These are phyloP conservation scores for Cystobasidium ongulense DNA, from an alignment of 768 basidiomycete species.

Conservation along the genomic window DNA sequence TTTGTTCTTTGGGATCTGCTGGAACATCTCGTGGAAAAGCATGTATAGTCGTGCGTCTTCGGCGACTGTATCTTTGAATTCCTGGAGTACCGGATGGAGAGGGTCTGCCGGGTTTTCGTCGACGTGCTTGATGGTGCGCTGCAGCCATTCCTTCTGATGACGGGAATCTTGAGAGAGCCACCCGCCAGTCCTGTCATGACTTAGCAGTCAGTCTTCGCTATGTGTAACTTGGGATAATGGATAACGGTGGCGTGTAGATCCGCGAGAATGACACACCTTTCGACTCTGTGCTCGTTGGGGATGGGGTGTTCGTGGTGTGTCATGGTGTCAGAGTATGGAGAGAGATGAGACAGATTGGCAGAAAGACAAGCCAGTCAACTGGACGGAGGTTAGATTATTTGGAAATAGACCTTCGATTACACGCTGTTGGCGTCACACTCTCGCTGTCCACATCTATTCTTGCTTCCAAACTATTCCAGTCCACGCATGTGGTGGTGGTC, in stretches of 20 bases:
- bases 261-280: not conserved
- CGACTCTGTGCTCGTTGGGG: constrained; percentile 8
- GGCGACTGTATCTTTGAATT: constrained; percentile 45
- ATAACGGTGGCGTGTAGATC: not conserved
- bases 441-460: no score
- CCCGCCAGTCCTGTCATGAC: not conserved
- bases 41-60: constrained; percentile 44
- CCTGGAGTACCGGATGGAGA: constrained; percentile 43
- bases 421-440: no score
- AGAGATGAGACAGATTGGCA: no score
- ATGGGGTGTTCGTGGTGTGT: not conserved
- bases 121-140: constrained; percentile 42
- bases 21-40: constrained; percentile 45
- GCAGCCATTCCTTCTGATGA: constrained; percentile 5
- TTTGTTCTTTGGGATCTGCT: constrained; percentile 43
- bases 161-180: constrained; percentile 20
- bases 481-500: no score
- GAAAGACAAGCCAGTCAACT: no score
- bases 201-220: not conserved
- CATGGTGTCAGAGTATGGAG: not conserved
- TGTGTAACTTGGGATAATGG: no score
- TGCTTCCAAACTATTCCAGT: no score
- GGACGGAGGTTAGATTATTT: no score
- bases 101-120: constrained; percentile 42
- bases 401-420: no score